phyloP scores from a whole-genome alignment of 2,329 filamentous ascomycete genomes.

The Xylaria hypoxylon region DNA sequence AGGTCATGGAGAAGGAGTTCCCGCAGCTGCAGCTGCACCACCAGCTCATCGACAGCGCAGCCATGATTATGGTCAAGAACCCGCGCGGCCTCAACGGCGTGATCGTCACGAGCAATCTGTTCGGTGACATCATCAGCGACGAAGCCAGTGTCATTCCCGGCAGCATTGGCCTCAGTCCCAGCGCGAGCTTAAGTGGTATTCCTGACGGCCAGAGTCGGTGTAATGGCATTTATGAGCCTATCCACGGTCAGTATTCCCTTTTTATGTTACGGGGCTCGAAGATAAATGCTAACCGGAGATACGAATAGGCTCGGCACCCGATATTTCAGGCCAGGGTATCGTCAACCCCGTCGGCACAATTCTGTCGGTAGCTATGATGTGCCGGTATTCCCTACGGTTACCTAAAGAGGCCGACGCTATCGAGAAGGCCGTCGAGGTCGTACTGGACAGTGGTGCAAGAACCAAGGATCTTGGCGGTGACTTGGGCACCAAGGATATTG shows the following conservation, averaged over 20 bases:
- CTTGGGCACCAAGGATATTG: conserved; percentile 77
- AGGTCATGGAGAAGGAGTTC: conserved; percentile 90
- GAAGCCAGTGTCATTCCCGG: conserved; percentile 96
- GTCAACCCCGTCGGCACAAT: conserved; percentile 95
- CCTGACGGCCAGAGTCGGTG: conserved; percentile 86
- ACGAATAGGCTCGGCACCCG: conserved; percentile 79
- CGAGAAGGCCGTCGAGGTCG: conserved; percentile 82
- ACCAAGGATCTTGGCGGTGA: conserved; percentile 89
- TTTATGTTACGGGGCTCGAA: not conserved
- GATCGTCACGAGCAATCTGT: conserved; percentile 91
- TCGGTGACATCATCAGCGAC: conserved; percentile 95
- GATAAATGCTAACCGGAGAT: conserved; percentile 12
- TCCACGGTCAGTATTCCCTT: conserved; percentile 76
- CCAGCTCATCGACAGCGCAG: conserved; percentile 95
- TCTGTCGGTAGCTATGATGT: conserved; percentile 93
- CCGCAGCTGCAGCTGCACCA: conserved; percentile 85
- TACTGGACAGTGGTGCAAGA: conserved; percentile 81
- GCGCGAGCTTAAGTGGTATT: conserved; percentile 85
- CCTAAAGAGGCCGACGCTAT: conserved; percentile 81
- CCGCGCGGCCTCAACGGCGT: conserved; percentile 88
- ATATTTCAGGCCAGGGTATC: conserved; percentile 91
- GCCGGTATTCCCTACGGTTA: conserved; percentile 89
- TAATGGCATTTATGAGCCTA: conserved; percentile 97
- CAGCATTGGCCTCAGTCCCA: conserved; percentile 87
- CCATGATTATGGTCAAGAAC: conserved; percentile 98